Percentiles rank a stretch among this genome's conserved stretches.
phyloP scores from a whole-genome alignment of 139 green algal species.

The Asterochloris erici region DNA sequence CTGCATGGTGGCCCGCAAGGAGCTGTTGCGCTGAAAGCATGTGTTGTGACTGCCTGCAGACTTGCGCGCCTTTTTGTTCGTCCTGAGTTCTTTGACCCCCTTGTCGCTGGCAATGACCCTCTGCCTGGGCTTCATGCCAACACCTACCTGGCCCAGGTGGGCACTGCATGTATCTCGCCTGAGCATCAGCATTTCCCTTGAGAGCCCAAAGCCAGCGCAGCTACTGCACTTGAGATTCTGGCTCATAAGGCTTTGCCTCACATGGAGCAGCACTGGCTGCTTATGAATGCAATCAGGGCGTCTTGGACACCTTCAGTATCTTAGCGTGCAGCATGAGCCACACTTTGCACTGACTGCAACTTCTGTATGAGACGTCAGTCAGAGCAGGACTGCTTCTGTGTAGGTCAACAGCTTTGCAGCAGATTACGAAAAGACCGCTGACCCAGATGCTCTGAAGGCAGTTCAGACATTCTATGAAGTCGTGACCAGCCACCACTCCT shows the following conservation, averaged over 20 bases:
- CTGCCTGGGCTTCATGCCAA: conserved; percentile 62
- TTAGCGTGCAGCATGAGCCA: no score
- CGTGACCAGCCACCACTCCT: conserved; percentile 28
- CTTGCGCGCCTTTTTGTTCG: conserved; percentile 56
- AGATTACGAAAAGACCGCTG: conserved; percentile 34
- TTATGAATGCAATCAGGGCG: no score
- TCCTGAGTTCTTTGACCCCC: conserved; percentile 40
- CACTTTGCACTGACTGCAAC: no score
- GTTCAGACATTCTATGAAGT: conserved; percentile 48
- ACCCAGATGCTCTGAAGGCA: conserved; percentile 25
- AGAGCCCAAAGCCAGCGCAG: background rate
- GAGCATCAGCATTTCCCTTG: no score
- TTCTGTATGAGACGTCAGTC: no score
- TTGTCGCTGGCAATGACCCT: conserved; percentile 36
- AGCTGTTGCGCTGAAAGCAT: no score
- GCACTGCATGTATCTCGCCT: background rate
- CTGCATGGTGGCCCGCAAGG: no score
- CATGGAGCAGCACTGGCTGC: background rate
- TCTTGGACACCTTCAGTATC: no score
- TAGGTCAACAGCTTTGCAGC: conserved; percentile 66
- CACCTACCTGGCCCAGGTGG: conserved; percentile 67
- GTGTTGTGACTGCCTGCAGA: background rate
- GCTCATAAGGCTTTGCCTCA: background rate
- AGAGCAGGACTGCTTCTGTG: background rate
- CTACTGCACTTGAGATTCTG: background rate